Conservation (phyloP, 2,329 filamentous ascomycete genomes). For the Penicillium sp. region DNA sequence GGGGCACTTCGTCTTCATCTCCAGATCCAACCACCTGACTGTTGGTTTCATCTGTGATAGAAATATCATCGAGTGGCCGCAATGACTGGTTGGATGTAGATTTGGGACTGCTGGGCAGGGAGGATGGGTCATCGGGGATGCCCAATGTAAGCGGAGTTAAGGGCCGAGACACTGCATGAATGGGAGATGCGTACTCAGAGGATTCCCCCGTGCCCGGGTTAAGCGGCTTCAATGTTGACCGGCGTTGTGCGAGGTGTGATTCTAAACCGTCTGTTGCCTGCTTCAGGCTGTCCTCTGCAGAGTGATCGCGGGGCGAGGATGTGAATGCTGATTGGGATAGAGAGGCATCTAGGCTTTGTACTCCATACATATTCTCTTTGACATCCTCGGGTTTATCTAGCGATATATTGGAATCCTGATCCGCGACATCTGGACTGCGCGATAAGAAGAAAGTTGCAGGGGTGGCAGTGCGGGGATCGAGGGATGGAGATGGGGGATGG, state of each 20-base stretch:
- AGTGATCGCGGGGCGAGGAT: slow-evolving; percentile 6
- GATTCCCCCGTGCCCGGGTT: slow-evolving; percentile 17
- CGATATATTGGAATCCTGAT: slow-evolving; percentile 41
- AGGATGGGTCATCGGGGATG: slow-evolving; percentile 50
- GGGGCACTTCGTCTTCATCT: slow-evolving; percentile 51
- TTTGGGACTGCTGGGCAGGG: slow-evolving; percentile 58
- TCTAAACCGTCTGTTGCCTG: slow-evolving; percentile 19
- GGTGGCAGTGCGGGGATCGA: slow-evolving; percentile 38
- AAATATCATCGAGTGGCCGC: slow-evolving; percentile 57
- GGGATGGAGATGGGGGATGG: slow-evolving; percentile 26
- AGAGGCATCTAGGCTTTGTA: slow-evolving; percentile 57
- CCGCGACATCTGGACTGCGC: slow-evolving; percentile 44
- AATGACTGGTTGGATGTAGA: slow-evolving; percentile 59
- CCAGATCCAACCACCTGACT: slow-evolving; percentile 57
- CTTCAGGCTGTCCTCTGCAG: slow-evolving; percentile 15
- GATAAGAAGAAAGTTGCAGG: slow-evolving; percentile 61
- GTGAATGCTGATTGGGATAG: slow-evolving; percentile 39
- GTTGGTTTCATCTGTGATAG: slow-evolving; percentile 52
- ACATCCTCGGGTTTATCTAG: slow-evolving; percentile 28
- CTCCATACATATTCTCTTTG: slow-evolving; percentile 53
- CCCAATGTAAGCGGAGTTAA: slow-evolving; percentile 47
- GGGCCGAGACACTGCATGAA: slow-evolving; percentile 38
- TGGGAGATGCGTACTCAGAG: slow-evolving; percentile 17
- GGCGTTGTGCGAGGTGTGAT: slow-evolving; percentile 25
- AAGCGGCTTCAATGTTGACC: slow-evolving; percentile 32